Base-by-base conservation (phyloP, 129 eudicot genomes). In the Chrysanthemum makinoi region DNA sequence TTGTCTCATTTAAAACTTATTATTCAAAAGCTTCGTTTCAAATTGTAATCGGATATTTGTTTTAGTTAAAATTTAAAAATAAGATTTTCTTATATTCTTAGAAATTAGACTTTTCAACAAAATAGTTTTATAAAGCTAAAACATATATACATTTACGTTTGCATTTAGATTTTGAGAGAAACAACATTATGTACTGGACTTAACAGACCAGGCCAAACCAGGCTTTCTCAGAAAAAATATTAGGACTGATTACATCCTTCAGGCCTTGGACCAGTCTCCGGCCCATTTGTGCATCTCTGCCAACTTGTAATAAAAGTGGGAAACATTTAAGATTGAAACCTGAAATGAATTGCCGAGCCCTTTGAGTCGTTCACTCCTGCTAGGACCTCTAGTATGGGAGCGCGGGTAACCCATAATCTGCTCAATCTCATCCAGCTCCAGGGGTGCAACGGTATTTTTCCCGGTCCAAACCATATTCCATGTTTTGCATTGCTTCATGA, bases 381-480 rank as follows among this genome's bases (percentile, higher is more conserved):
- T 75, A 2, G 64, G 47, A 18, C 88, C 82, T 49, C 88, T 72
- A 1, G 88, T 80, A 57, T 80, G 85, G 68, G 73, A 0, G 51
- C 47, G 44, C 11, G 88, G 88, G 60, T 72, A 84, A 4, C 88
- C 85, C 82, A 84, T 56, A 10, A 84, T 51, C 50, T 8, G 15
- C 78, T 84, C 88, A 46, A 80, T 73, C 59, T 80, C 85, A 39
- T 80, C 75, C 14, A 85, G 85, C 33, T 84, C 85, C 10, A 84
- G 80, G 14, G 84, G 80, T 3, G 85, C 80, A 1, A 73, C 85
- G 68, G 35, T 80, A 16, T 63, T 55, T 69, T 65, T 80, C 1
- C 85, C 88, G 0, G 66, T 72, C 88, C 88, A 84, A 3, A 84
- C 77, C 64, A 81, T 22, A 57, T 84, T 84, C 85, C 81, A 84